phyloP scores from a whole-genome alignment of 306 rosid genomes.

The Ormosia semicastrata region DNA sequence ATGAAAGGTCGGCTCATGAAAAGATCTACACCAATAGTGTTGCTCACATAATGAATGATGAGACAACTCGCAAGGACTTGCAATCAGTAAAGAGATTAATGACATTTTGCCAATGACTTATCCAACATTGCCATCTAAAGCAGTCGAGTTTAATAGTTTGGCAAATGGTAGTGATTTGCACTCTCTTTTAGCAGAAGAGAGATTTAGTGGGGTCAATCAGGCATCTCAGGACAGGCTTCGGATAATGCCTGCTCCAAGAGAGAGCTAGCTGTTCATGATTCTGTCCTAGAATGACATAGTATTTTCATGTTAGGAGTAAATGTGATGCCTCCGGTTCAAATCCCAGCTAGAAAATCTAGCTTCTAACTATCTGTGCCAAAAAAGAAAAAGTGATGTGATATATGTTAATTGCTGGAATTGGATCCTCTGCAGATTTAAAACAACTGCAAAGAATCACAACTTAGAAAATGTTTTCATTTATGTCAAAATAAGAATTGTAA shows the following conservation, averaged over 20 bases:
- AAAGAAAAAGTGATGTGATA: neutral
- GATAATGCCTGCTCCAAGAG: constrained; percentile 76
- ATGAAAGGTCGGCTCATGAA: constrained; percentile 97
- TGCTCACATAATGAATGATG: constrained; percentile 97
- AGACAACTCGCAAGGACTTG: constrained; percentile 91
- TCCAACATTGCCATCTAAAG: constrained; percentile 95
- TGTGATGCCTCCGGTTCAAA: neutral
- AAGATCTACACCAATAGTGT: constrained; percentile 98
- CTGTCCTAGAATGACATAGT: neutral
- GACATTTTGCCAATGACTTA: constrained; percentile 96
- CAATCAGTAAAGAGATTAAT: constrained; percentile 91
- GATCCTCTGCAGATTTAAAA: too few relatives aligned
- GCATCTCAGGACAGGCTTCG: constrained; percentile 67
- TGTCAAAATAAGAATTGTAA: too few relatives aligned
- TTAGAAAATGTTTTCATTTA: too few relatives aligned
- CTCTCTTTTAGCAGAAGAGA: constrained; percentile 86
- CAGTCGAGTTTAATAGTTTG: constrained; percentile 98
- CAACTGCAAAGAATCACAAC: too few relatives aligned
- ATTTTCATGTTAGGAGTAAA: neutral
- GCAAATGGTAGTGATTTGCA: constrained; percentile 99
- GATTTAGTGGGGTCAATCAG: constrained; percentile 48
- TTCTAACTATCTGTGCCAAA: too few relatives aligned
- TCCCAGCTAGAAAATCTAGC: too few relatives aligned
- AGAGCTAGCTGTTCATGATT: constrained; percentile 30
- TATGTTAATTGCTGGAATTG: neutral